Conservation (phyloP, 164 flowering plant species). For the Brasenia schreberi region DNA sequence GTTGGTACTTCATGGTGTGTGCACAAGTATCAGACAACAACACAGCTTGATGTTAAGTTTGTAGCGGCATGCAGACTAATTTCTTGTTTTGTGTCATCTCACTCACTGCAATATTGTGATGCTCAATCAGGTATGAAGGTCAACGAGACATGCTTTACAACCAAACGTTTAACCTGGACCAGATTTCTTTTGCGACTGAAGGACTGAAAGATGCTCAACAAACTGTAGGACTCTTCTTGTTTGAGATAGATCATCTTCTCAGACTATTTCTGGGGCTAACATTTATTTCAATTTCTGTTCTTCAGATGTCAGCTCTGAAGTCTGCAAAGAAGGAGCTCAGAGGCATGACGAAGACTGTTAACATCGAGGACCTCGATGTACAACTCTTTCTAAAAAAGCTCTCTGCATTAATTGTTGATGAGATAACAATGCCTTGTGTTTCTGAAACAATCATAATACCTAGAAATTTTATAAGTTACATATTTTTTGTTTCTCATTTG, state of each 20-base stretch:
- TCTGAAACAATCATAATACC: background rate
- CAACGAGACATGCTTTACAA: constrained; percentile 98
- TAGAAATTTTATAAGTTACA: too few relatives aligned
- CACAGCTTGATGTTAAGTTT: too few relatives aligned
- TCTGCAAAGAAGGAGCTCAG: constrained; percentile 76
- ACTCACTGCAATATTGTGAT: background rate
- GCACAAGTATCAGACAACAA: too few relatives aligned
- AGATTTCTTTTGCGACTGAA: constrained; percentile 91
- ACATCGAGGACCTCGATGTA: constrained; percentile 85
- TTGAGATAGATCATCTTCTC: background rate
- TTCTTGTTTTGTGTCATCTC: too few relatives aligned
- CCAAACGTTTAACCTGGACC: constrained; percentile 96
- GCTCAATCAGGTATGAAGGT: constrained; percentile 70
- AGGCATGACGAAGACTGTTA: constrained; percentile 88
- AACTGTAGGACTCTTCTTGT: constrained; percentile 45
- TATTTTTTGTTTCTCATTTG: background rate
- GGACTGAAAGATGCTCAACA: constrained; percentile 97
- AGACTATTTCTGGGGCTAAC: background rate
- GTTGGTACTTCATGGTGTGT: too few relatives aligned
- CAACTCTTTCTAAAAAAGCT: too few relatives aligned
- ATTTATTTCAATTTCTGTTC: constrained; percentile 4
- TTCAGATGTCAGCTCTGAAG: constrained; percentile 79
- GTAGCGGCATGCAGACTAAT: background rate
- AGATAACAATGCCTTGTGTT: background rate
- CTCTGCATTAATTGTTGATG: background rate